These are phyloP conservation scores for Venturia pyrina DNA, from an alignment of 2,329 filamentous ascomycete species.

Conservation along the genomic window DNA sequence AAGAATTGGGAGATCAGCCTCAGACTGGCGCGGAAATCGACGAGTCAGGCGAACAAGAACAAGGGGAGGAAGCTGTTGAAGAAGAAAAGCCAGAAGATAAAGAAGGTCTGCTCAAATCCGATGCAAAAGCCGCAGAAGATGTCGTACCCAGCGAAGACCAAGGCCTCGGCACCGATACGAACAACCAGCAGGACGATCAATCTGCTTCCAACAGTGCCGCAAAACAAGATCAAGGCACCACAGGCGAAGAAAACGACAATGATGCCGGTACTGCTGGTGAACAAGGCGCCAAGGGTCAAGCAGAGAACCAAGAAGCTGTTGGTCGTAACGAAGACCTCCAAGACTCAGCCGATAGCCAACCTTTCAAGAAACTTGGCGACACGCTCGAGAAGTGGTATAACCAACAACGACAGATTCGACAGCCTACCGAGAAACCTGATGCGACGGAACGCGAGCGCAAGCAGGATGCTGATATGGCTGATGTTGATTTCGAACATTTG, in stretches of 20 bases:
- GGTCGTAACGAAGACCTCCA: slow-evolving; percentile 25
- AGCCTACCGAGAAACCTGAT: slow-evolving; percentile 33
- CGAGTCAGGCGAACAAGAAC: slow-evolving; percentile 35
- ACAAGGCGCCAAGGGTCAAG: slow-evolving; percentile 42
- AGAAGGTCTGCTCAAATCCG: slow-evolving; percentile 34
- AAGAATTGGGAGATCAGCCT: slow-evolving; percentile 21
- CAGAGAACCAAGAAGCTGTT: slow-evolving; percentile 25
- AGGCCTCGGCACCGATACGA: slow-evolving; percentile 55
- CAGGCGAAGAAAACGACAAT: slow-evolving; percentile 55
- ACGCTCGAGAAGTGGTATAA: slow-evolving; percentile 87
- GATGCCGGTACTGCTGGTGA: slow-evolving; percentile 54
- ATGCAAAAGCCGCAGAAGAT: slow-evolving; percentile 47
- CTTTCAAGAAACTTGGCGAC: slow-evolving; percentile 92
- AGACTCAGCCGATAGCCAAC: slow-evolving; percentile 16
- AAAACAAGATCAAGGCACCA: slow-evolving; percentile 56
- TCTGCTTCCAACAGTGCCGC: slow-evolving; percentile 42
- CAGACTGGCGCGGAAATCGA: slow-evolving; percentile 31
- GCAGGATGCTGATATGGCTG: slow-evolving; percentile 59
- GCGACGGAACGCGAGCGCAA: slow-evolving; percentile 37
- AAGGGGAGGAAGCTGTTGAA: slow-evolving; percentile 34
- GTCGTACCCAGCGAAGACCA: slow-evolving; percentile 53
- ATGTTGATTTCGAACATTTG: slow-evolving; percentile 88
- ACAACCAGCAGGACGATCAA: slow-evolving; percentile 52
- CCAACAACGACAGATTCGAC: slow-evolving; percentile 68
- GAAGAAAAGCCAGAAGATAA: slow-evolving; percentile 31